A percentile compares a stretch with the other conserved stretches of the same genome.
phyloP scores from a whole-genome alignment of 768 basidiomycete species.

The Tulasnella sp. region DNA sequence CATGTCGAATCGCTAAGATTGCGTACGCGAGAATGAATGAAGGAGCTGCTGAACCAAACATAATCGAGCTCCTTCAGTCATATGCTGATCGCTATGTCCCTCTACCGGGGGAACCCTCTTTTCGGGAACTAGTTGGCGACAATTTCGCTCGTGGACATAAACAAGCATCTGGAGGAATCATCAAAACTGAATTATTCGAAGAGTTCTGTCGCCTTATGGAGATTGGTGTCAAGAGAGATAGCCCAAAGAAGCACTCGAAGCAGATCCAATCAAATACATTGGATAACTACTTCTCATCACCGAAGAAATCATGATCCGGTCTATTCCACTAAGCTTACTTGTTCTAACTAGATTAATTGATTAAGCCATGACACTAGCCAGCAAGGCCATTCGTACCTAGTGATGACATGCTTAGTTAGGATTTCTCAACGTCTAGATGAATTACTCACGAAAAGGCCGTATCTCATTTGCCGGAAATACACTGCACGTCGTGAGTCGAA shows the following conservation, averaged over 20 bases:
- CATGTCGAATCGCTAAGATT: conserved; percentile 31
- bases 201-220: conserved; percentile 18
- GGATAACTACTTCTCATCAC: not conserved
- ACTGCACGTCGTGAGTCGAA: conserved; percentile 88
- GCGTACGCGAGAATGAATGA: conserved; percentile 23
- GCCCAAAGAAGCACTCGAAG: not conserved
- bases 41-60: conserved; percentile 22
- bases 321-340: not conserved
- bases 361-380: conserved; percentile 48
- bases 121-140: conserved; percentile 31
- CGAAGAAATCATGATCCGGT: not conserved
- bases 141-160: conserved; percentile 38
- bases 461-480: conserved; percentile 98
- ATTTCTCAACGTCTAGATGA: not conserved
- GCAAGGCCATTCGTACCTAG: conserved; percentile 70
- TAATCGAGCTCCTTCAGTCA: conserved; percentile 30
- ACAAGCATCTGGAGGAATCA: conserved; percentile 39
- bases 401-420: not conserved
- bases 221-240: conserved; percentile 18
- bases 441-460: conserved; percentile 78
- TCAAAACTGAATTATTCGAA: conserved; percentile 25
- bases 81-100: conserved; percentile 23
- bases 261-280: conserved; percentile 4
- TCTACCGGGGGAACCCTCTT: conserved; percentile 20
- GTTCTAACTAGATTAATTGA: not conserved